phyloP scores from a whole-genome alignment of 805 yeast genomes.

The Saccharomycopsis vini region DNA sequence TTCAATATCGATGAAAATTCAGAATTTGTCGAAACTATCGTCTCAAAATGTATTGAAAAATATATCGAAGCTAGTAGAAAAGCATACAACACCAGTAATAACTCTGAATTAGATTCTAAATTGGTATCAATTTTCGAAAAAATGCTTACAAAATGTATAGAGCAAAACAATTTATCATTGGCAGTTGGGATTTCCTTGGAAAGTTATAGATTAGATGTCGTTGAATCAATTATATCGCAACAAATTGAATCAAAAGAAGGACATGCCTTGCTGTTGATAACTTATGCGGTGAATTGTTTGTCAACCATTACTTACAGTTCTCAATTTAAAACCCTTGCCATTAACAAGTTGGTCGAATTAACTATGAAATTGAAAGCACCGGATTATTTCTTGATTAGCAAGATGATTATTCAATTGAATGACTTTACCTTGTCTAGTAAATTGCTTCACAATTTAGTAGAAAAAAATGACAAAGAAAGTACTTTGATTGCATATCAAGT shows the following conservation, averaged over 20 bases:
- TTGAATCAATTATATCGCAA: constrained; percentile 45
- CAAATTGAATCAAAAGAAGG: constrained; percentile 40
- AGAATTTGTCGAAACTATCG: constrained; percentile 90
- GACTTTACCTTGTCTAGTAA: constrained; percentile 61
- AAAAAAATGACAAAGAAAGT: constrained; percentile 28
- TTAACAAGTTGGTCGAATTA: constrained; percentile 53
- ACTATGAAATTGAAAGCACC: constrained; percentile 51
- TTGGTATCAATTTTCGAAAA: constrained; percentile 67
- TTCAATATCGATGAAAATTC: constrained; percentile 67
- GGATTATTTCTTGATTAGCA: constrained; percentile 77
- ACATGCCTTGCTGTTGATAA: constrained; percentile 44
- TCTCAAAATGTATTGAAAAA: constrained; percentile 82
- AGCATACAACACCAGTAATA: constrained; percentile 31
- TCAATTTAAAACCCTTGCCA: constrained; percentile 54
- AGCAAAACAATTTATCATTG: constrained; percentile 60
- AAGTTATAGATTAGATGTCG: constrained; percentile 75
- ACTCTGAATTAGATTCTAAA: constrained; percentile 43
- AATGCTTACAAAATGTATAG: constrained; percentile 77
- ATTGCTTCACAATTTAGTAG: constrained; percentile 54
- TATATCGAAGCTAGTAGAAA: constrained; percentile 61
- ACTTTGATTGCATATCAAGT: constrained; percentile 76
- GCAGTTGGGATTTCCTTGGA: constrained; percentile 90
- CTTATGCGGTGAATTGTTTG: constrained; percentile 63
- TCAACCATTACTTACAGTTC: constrained; percentile 58
- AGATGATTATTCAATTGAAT: constrained; percentile 81